These are phyloP conservation scores for Fraxinus paxiana DNA, from an alignment of 305 asterid species.

Conservation along the genomic window DNA sequence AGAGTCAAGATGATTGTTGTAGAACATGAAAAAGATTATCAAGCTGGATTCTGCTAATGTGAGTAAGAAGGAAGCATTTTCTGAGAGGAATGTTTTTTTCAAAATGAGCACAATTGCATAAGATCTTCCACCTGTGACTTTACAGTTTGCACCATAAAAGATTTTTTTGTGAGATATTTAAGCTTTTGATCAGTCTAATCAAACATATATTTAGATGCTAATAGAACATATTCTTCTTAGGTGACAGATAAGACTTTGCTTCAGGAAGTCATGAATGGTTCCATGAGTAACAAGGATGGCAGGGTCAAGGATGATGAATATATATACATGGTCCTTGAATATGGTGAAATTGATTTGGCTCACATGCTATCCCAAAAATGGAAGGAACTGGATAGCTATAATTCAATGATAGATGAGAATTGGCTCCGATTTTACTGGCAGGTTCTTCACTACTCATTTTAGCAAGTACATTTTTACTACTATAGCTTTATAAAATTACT, in stretches of 20 bases:
- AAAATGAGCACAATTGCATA: background rate
- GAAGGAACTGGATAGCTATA: conserved; percentile 68
- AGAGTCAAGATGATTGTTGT: background rate
- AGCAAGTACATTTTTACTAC: conserved; percentile 13
- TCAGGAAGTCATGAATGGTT: conserved; percentile 77
- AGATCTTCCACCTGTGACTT: background rate
- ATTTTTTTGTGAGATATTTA: background rate
- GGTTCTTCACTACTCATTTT: conserved; percentile 43
- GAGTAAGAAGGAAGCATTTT: background rate
- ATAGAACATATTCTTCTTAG: conserved; percentile 39
- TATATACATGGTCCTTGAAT: conserved; percentile 94
- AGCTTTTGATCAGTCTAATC: background rate
- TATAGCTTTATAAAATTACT: conserved; percentile 14
- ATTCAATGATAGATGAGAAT: conserved; percentile 72
- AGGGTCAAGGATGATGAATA: conserved; percentile 81
- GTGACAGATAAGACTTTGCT: conserved; percentile 86
- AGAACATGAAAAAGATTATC: background rate
- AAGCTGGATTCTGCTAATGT: background rate
- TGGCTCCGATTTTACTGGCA: conserved; percentile 99
- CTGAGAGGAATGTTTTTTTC: background rate
- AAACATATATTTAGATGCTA: conserved; percentile 22
- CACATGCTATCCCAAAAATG: conserved; percentile 96
- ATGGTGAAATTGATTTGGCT: conserved; percentile 96
- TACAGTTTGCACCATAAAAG: background rate
- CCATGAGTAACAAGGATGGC: conserved; percentile 67